Evolutionary conservation across 2,329 filamentous ascomycete genomes (phyloP).

Genomic region (Verticillium dahliae): DNA sequence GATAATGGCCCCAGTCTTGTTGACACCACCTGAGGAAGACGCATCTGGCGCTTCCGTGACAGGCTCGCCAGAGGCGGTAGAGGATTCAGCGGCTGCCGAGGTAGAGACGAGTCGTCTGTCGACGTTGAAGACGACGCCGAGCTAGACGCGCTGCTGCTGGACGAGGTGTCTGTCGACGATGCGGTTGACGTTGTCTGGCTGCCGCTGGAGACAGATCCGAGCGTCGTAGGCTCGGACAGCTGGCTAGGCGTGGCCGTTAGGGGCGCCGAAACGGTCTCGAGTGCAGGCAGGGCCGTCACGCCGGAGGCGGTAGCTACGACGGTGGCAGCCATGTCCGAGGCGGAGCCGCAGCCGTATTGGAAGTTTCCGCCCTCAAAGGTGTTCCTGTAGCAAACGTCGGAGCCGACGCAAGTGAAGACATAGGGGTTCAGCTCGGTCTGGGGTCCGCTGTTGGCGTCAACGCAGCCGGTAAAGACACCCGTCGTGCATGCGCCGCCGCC

Average conservation of each 20-base stretch:
- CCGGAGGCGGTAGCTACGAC: slow-evolving; percentile 42
- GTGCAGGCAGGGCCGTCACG: slow-evolving; percentile 22
- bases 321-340: slow-evolving; percentile 38
- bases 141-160: neutral
- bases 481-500: slow-evolving; percentile 39
- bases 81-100: slow-evolving; percentile 8
- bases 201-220: slow-evolving; percentile 20
- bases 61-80: slow-evolving; percentile 10
- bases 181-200: slow-evolving; percentile 3
- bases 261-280: slow-evolving; percentile 31
- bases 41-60: slow-evolving; percentile 19
- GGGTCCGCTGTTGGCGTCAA: slow-evolving; percentile 42
- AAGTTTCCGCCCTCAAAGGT: slow-evolving; percentile 46
- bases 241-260: slow-evolving; percentile 31
- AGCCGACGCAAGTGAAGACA: slow-evolving; percentile 46
- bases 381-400: slow-evolving; percentile 49
- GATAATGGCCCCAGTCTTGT: slow-evolving; percentile 43
- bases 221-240: slow-evolving; percentile 33
- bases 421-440: slow-evolving; percentile 49
- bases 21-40: slow-evolving; percentile 12
- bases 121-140: neutral
- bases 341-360: slow-evolving; percentile 51
- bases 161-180: slow-evolving; percentile 5
- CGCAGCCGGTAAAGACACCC: slow-evolving; percentile 52
- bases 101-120: slow-evolving; percentile 7